Conservation (phyloP, 805 yeast species). For the Vanderwaltozyma verrucispora region DNA sequence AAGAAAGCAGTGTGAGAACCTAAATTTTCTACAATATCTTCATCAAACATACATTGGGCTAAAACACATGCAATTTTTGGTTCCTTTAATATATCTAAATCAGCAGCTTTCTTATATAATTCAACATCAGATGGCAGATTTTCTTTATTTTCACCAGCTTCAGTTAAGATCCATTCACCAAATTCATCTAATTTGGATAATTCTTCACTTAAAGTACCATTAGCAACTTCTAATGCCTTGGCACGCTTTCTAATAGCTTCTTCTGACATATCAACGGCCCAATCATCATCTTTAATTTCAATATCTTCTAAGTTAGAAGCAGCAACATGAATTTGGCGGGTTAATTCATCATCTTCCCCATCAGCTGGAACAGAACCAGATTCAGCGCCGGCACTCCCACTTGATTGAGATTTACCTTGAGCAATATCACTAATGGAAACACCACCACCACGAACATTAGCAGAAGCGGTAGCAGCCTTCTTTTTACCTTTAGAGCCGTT, state of each 20-base stretch:
- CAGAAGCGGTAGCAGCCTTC: constrained; percentile 81
- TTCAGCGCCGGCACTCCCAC: constrained; percentile 14
- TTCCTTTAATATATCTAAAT: constrained; percentile 59
- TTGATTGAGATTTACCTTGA: constrained; percentile 34
- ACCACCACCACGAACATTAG: constrained; percentile 84
- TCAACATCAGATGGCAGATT: constrained; percentile 77
- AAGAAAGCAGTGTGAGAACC: constrained; percentile 74
- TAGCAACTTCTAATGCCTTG: constrained; percentile 64
- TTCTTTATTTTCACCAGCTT: constrained; percentile 40
- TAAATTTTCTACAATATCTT: constrained; percentile 62
- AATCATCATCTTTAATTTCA: constrained; percentile 75
- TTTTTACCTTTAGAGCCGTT: constrained; percentile 48
- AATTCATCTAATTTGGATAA: constrained; percentile 53
- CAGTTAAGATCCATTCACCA: constrained; percentile 76
- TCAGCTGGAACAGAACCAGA: constrained; percentile 30
- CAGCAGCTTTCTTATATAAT: constrained; percentile 80
- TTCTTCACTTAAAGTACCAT: constrained; percentile 33
- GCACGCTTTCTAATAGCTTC: constrained; percentile 94
- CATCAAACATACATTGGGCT: constrained; percentile 81
- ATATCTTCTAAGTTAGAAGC: constrained; percentile 61
- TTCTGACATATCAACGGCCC: constrained; percentile 96
- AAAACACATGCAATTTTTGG: constrained; percentile 80
- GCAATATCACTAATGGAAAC: constrained; percentile 71
- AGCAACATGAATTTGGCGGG: constrained; percentile 74
- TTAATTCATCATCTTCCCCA: constrained; percentile 60